These are phyloP conservation scores for Kodamaea anthophila DNA, from an alignment of 1,139 yeast species.

Conservation along the genomic window DNA sequence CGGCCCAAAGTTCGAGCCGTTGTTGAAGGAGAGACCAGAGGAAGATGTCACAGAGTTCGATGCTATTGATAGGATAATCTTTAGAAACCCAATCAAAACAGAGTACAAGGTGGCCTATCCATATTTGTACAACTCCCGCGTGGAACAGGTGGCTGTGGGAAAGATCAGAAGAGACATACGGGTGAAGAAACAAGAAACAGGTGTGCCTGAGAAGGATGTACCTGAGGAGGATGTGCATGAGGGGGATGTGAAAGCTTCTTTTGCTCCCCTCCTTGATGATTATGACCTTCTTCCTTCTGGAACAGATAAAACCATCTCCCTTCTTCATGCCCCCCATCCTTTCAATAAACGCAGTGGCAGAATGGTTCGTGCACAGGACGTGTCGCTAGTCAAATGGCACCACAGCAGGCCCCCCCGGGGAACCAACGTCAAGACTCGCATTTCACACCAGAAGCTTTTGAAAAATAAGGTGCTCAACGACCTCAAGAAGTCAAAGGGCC, in stretches of 20 bases:
- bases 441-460: slow-evolving; percentile 81
- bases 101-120: slow-evolving; percentile 88
- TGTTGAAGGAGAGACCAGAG: slow-evolving; percentile 61
- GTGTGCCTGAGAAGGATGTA: background rate
- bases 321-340: slow-evolving; percentile 82
- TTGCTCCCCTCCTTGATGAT: slow-evolving; percentile 16
- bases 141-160: slow-evolving; percentile 44
- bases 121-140: slow-evolving; percentile 73
- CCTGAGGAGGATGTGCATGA: background rate
- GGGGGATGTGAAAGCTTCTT: background rate
- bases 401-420: slow-evolving; percentile 56
- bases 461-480: slow-evolving; percentile 72
- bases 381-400: slow-evolving; percentile 84
- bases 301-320: slow-evolving; percentile 52
- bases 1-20: slow-evolving; percentile 93
- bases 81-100: slow-evolving; percentile 67
- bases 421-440: slow-evolving; percentile 67
- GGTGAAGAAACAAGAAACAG: background rate
- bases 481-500: slow-evolving; percentile 40
- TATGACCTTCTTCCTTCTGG: slow-evolving; percentile 35
- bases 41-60: slow-evolving; percentile 90
- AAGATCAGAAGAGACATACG: background rate
- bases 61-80: slow-evolving; percentile 78
- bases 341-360: slow-evolving; percentile 69
- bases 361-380: slow-evolving; percentile 83